A percentile compares a stretch with the other conserved stretches of the same genome.
Conservation (phyloP, 208 protist genomes). For the Wallacemonas sp. region DNA sequence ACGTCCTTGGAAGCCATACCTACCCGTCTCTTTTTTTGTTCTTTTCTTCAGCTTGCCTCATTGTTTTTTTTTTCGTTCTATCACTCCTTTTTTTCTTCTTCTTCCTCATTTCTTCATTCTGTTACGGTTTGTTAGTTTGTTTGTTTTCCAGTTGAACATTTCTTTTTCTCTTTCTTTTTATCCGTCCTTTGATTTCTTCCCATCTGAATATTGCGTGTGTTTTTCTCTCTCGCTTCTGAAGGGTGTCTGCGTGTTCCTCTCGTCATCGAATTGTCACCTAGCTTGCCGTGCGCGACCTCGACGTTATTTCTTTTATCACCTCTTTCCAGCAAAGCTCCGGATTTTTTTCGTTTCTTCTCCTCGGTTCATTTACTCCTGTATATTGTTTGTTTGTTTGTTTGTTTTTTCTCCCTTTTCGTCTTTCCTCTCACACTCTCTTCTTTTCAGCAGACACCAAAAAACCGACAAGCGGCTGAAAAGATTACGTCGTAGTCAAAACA, state of each 20-base stretch:
- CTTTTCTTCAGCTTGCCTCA: no score
- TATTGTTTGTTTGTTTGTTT: background rate
- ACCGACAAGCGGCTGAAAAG: no score
- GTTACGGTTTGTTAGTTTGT: background rate
- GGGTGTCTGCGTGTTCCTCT: no score
- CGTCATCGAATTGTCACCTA: no score
- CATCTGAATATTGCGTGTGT: background rate
- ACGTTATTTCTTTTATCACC: no score
- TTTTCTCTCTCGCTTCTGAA: conserved; percentile 7
- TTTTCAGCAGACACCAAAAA: background rate
- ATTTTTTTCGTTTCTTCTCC: no score
- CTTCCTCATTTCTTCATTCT: conserved; percentile 3
- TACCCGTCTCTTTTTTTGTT: no score
- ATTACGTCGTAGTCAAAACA: no score
- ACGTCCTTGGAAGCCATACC: no score
- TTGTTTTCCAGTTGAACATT: background rate
- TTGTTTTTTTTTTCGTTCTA: conserved; percentile 9
- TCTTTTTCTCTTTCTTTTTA: conserved; percentile 14
- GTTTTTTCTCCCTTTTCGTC: conserved; percentile 14
- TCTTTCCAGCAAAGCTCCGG: no score
- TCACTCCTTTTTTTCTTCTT: background rate
- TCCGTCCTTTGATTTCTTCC: conserved; percentile 1
- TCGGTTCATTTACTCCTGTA: no score
- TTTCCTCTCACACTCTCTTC: background rate
- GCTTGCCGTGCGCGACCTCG: no score